Percentiles rank a stretch among this genome's conserved stretches.
These are phyloP conservation scores for Cyberlindnera japonica DNA, from an alignment of 805 yeast genomes.

Conservation along the genomic window DNA sequence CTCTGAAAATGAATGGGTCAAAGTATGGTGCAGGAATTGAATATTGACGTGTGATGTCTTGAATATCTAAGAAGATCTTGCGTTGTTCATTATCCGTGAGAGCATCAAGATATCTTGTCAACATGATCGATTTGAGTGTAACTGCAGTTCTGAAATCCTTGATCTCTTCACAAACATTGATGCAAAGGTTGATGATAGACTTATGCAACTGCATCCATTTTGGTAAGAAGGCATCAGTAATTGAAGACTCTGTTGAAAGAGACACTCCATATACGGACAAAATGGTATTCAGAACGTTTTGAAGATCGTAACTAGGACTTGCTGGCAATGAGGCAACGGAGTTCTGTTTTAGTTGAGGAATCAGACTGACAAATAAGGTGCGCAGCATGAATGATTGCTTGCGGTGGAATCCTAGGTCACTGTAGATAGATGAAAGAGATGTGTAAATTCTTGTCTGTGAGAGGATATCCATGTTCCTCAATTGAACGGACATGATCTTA, in stretches of 20 bases:
- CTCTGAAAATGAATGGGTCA: constrained; percentile 67
- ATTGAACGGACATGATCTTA: constrained; percentile 41
- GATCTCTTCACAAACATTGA: constrained; percentile 50
- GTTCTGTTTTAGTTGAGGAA: constrained; percentile 34
- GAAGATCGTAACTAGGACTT: constrained; percentile 35
- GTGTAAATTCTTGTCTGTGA: constrained; percentile 63
- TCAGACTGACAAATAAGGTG: constrained; percentile 52
- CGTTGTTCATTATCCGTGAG: constrained; percentile 58
- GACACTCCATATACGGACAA: constrained; percentile 53
- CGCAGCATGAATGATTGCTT: constrained; percentile 69
- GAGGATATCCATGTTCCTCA: constrained; percentile 41
- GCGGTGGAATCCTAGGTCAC: constrained; percentile 55
- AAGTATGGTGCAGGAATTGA: constrained; percentile 48
- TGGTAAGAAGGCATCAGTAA: constrained; percentile 27
- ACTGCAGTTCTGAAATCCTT: constrained; percentile 42
- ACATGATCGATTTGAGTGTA: constrained; percentile 47
- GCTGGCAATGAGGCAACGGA: neutral
- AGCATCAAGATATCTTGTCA: constrained; percentile 53
- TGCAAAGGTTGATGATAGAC: constrained; percentile 48
- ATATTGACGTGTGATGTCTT: constrained; percentile 22
- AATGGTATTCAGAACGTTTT: constrained; percentile 45
- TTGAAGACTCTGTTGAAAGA: constrained; percentile 32
- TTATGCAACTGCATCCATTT: constrained; percentile 59
- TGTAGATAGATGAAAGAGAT: constrained; percentile 61
- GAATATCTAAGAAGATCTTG: constrained; percentile 34